Base-by-base conservation (phyloP, 176 grass and related monocot genomes). In the Oropetium thomaeum region DNA sequence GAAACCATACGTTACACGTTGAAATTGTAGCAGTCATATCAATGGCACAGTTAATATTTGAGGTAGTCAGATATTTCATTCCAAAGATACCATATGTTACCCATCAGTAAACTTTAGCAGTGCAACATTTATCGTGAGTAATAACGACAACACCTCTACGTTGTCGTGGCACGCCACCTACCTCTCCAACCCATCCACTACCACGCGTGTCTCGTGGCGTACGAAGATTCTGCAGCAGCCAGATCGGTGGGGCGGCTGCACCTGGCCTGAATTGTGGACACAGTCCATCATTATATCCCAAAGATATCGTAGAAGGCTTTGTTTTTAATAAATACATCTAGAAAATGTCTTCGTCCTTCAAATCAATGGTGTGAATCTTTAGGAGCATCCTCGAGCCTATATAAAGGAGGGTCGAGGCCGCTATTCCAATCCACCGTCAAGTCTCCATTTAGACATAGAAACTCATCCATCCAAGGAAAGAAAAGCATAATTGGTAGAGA, bases 251-350 rank as follows among this genome's bases (percentile, higher is more conserved):
- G n/a, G n/a, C n/a, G n/a, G n/a, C n/a, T n/a, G n/a, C n/a, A n/a
- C n/a, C n/a, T n/a, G n/a, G n/a, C n/a, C n/a, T n/a, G n/a, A n/a
- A n/a, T n/a, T n/a, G n/a, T n/a, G n/a, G n/a, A n/a, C n/a, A n/a
- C n/a, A 4, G 5, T 1, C 20, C 13, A 30, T 72, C 42, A 84
- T 53, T 14, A 2, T n/a, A 84, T 64, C 82, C 70, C 0, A 0
- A 58, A 58, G 48, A 79, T 79, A 47, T 59, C 0, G 0, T 11
- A 27, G 14, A 11, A 1, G 1, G 7, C 8, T 20, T 25, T 55
- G 23, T 3, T 23, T 82, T n/a, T 5, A 57, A 25, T 71, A 74
- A 74, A 82, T 71, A 74, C 65, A 82, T 66, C 2, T 1, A 37
- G 3, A 22, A 8, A 1, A 47, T 49, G 71, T 61, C 32, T 7